Conservation (phyloP, 2,329 filamentous ascomycete genomes). For the Leptographium wingfieldii region DNA sequence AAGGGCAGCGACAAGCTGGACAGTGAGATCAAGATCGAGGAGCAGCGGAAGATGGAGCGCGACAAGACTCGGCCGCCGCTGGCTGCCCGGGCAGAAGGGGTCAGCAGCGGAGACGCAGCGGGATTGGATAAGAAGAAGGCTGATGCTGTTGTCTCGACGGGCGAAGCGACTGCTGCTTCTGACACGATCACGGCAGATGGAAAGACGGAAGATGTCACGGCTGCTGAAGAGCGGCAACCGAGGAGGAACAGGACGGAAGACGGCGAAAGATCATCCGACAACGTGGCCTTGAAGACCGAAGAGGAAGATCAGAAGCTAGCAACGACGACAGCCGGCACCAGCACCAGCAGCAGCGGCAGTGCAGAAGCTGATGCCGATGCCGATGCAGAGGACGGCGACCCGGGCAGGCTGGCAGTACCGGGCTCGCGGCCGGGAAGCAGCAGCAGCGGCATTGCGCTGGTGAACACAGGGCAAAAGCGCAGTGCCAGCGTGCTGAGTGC, state of each 20-base stretch:
- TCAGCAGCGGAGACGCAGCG: background rate
- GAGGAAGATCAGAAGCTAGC: background rate
- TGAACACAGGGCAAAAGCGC: slow-evolving; percentile 46
- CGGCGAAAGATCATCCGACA: background rate
- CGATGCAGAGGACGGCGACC: background rate
- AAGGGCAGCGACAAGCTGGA: slow-evolving; percentile 68
- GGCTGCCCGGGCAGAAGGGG: background rate
- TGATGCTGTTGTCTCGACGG: background rate
- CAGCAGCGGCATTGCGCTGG: slow-evolving; percentile 9
- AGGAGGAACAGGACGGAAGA: background rate
- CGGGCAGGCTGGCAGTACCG: slow-evolving; percentile 15
- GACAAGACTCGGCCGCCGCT: slow-evolving; percentile 21
- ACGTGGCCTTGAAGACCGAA: background rate
- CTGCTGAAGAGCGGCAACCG: background rate
- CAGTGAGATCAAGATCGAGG: slow-evolving; percentile 51
- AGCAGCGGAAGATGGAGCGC: slow-evolving; percentile 41
- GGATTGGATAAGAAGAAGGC: background rate
- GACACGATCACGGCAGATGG: slow-evolving; percentile 8
- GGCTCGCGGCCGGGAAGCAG: slow-evolving; percentile 26
- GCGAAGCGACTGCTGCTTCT: background rate
- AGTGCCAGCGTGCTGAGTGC: slow-evolving; percentile 72
- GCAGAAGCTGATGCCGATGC: slow-evolving; percentile 3
- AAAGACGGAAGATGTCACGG: background rate
- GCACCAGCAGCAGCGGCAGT: background rate
- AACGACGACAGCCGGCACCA: background rate